phyloP scores from a whole-genome alignment of 495 filamentous ascomycete species.

The Penicillium ochrochloron region DNA sequence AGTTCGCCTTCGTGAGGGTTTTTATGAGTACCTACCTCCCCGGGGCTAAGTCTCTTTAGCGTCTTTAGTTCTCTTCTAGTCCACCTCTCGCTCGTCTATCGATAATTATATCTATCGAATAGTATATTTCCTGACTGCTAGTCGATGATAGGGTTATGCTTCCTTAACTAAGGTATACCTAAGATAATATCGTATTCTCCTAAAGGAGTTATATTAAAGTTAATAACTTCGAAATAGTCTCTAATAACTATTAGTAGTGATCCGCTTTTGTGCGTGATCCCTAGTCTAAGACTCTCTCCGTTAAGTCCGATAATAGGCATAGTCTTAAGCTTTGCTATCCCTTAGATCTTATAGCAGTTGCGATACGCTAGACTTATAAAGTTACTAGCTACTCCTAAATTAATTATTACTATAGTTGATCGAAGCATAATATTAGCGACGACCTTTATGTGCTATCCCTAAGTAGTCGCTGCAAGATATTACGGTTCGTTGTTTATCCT shows the following conservation, averaged over 20 bases:
- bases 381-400: conserved; percentile 1
- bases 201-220: background rate
- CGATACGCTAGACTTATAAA: conserved; percentile 1
- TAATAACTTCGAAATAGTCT: conserved; percentile 23
- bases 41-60: background rate
- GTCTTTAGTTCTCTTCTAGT: background rate
- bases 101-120: background rate
- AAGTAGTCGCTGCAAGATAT: background rate
- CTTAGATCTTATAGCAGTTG: background rate
- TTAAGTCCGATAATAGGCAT: background rate
- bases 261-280: background rate
- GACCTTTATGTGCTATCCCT: background rate
- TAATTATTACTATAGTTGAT: conserved; percentile 5
- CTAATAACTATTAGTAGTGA: conserved; percentile 9
- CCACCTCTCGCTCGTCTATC: background rate
- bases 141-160: background rate
- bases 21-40: conserved; percentile 1
- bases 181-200: conserved; percentile 13
- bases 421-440: background rate
- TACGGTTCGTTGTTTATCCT: background rate
- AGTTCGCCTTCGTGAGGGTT: background rate
- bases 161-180: background rate
- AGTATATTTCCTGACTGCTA: background rate
- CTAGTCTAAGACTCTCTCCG: background rate
- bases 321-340: background rate